Conservation (phyloP, 1,284 basidiomycete genomes). For the Wallemia mellicola region DNA sequence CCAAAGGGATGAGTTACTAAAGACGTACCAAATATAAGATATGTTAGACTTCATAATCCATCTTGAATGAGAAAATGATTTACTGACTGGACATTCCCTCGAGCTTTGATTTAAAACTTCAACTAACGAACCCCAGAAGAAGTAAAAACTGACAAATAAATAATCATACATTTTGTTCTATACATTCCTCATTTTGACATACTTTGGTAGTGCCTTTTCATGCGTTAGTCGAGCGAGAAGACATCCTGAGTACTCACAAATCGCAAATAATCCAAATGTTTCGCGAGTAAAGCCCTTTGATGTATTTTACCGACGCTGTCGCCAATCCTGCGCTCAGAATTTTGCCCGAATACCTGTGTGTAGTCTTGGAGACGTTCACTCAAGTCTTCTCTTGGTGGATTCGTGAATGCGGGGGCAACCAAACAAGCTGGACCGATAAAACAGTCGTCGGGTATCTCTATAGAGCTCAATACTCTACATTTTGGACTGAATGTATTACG, state of each 20-base stretch:
- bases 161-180: not conserved
- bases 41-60: not conserved
- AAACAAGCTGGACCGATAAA: slow-evolving; percentile 42
- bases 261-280: slow-evolving; percentile 49
- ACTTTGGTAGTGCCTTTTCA: not conserved
- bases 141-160: not conserved
- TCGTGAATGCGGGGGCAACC: slow-evolving; percentile 6
- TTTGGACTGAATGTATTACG: slow-evolving; percentile 58
- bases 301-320: slow-evolving; percentile 57
- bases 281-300: slow-evolving; percentile 47
- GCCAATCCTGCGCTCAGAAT: slow-evolving; percentile 42
- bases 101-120: not conserved
- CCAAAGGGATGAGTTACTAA: not conserved
- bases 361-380: slow-evolving; percentile 52
- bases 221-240: too few species aligned
- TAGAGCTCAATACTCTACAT: slow-evolving; percentile 42
- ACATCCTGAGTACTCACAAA: not conserved
- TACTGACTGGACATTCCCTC: not conserved
- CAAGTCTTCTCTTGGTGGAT: slow-evolving; percentile 18
- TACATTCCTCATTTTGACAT: not conserved
- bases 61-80: not conserved
- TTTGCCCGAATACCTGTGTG: slow-evolving; percentile 51
- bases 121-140: not conserved
- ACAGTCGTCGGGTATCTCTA: slow-evolving; percentile 46
- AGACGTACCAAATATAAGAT: not conserved